Conservation (phyloP, 202 grass and related monocot species). For the Setaria viridis region DNA sequence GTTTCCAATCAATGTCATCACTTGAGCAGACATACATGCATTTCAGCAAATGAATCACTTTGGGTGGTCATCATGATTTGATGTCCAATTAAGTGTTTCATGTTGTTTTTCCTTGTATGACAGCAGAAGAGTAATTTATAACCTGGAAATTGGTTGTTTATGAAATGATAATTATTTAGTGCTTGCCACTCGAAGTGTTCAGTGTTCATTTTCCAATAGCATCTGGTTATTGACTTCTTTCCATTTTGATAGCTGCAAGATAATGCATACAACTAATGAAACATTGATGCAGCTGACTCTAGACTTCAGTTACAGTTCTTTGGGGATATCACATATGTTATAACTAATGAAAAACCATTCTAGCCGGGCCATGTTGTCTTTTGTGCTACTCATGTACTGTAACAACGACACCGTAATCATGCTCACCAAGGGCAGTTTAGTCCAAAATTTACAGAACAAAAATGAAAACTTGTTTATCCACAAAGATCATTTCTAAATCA, state of each 20-base stretch:
- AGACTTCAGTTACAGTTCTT: not conserved
- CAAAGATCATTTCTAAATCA: too few species aligned
- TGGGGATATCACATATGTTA: not conserved
- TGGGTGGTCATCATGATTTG: not conserved
- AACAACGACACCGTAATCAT: too few species aligned
- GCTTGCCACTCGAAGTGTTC: not conserved
- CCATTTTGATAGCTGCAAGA: not conserved
- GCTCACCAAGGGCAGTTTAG: too few species aligned
- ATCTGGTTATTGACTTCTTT: not conserved
- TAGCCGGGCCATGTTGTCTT: not conserved
- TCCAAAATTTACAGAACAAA: too few species aligned
- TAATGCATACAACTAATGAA: not conserved
- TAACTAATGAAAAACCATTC: conserved; percentile 3
- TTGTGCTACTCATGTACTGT: too few species aligned
- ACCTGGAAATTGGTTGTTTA: not conserved
- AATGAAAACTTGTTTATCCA: too few species aligned
- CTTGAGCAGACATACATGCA: not conserved
- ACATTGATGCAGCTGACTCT: not conserved
- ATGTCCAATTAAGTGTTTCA: not conserved
- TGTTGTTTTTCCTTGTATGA: not conserved
- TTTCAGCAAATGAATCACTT: not conserved
- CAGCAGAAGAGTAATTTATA: not conserved
- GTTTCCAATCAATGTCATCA: not conserved
- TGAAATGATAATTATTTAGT: not conserved
- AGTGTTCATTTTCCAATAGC: conserved; percentile 7